These are phyloP conservation scores for Leccinum boreale DNA, from an alignment of 768 basidiomycete species.

Conservation along the genomic window DNA sequence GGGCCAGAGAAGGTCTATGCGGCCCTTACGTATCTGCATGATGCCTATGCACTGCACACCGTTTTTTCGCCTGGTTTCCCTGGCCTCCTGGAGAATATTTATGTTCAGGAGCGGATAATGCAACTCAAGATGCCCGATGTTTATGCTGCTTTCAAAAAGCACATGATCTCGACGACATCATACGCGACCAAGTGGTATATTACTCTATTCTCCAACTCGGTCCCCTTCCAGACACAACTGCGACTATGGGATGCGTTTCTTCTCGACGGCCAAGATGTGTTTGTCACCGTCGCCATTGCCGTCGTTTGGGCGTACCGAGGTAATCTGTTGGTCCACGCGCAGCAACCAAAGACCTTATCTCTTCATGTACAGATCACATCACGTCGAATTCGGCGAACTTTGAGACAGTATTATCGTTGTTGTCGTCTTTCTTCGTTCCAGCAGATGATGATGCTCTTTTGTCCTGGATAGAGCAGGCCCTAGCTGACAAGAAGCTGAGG, in stretches of 20 bases:
- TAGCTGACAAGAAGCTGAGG: slow-evolving; percentile 64
- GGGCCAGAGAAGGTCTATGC: slow-evolving; percentile 87
- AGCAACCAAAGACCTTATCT: slow-evolving; percentile 3
- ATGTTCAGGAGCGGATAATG: slow-evolving; percentile 88
- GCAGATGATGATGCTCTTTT: slow-evolving; percentile 84
- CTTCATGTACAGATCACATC: slow-evolving; percentile 63
- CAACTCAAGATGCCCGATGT: slow-evolving; percentile 88
- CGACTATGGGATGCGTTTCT: slow-evolving; percentile 94
- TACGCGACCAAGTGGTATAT: slow-evolving; percentile 99
- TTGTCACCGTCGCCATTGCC: slow-evolving; percentile 79
- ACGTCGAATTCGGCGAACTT: slow-evolving; percentile 77
- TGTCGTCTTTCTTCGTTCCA: slow-evolving; percentile 94
- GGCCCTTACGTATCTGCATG: slow-evolving; percentile 83
- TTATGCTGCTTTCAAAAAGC: slow-evolving; percentile 78
- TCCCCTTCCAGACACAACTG: slow-evolving; percentile 93
- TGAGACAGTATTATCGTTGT: slow-evolving; percentile 85
- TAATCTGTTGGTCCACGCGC: slow-evolving; percentile 33
- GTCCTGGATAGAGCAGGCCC: slow-evolving; percentile 68
- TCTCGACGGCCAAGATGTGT: slow-evolving; percentile 85
- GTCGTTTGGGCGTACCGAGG: slow-evolving; percentile 92
- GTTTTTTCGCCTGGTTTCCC: slow-evolving; percentile 95
- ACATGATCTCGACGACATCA: slow-evolving; percentile 88
- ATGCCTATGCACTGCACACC: slow-evolving; percentile 80
- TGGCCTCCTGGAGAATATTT: slow-evolving; percentile 92
- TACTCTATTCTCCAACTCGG: slow-evolving; percentile 91